Base-by-base conservation (phyloP, 139 green algal species). In the Astrephomene gubernaculifera region DNA sequence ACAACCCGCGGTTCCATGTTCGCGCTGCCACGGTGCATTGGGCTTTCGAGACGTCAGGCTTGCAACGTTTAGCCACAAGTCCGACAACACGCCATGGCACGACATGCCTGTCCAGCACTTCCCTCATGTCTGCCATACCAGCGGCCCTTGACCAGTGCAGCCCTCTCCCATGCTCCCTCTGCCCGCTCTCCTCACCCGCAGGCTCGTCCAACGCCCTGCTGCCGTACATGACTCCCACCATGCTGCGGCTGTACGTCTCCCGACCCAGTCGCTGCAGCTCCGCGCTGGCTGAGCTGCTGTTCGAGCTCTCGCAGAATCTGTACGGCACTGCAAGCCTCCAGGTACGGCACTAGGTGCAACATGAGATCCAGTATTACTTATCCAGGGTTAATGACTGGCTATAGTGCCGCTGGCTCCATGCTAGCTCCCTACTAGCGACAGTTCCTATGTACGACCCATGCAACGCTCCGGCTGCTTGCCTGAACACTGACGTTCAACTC, bases 221-320 rank as follows among this genome's bases (percentile, higher is more conserved):
- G 71, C 71, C 71, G 27, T 79, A 79, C 71, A 10, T 79, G 71
- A 79, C 43, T 17, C 71, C 71, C 31, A 31, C 29, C 44, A 52
- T 64, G 8, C 27, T 79, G 71, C 44, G 44, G 27, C 25, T 65
- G 71, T 79, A 82, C 38, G 39, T 31, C 5, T 71, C 75, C 1
- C 5, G 57, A 14, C 75, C 57, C 0, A 10, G 24, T 10, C 57
- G 38, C 38, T 38, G 54, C 27, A 25, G 4, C 19, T 31, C 57
- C 1, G 7, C 36, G 0, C 6, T 45, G 1, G 57, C 38, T 4
- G 2, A n/a, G 27, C 27, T 31, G 75, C 29, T 82, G 75, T 82
- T 61, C 57, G 57, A 43, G 25, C 27, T 82, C 10, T 67, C 75
- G 0, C 4, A 7, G 21, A 25, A 14, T 44, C 10, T 82, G 49